Conservation (phyloP, 2,329 filamentous ascomycete genomes). For the Rhexocercosporidium sp. region DNA sequence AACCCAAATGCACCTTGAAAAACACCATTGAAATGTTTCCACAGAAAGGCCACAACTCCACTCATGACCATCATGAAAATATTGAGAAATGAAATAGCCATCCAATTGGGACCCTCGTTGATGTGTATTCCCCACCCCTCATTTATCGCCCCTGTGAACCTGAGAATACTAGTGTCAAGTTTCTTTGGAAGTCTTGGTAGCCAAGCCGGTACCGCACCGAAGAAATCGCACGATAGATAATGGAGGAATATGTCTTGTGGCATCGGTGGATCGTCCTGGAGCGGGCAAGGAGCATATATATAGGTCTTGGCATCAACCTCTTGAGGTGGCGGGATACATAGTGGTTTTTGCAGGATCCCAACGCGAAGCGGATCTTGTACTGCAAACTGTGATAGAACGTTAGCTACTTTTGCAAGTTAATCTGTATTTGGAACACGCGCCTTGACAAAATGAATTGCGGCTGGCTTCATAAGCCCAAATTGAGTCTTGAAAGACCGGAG, state of each 20-base stretch:
- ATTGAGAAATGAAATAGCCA: background rate
- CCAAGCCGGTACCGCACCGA: background rate
- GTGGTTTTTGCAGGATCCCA: background rate
- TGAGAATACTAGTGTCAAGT: background rate
- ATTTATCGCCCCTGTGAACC: background rate
- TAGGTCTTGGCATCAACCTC: background rate
- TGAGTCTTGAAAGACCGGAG: background rate
- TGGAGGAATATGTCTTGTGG: background rate
- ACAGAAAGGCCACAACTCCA: slow-evolving; percentile 16
- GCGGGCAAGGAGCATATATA: background rate
- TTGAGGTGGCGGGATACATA: background rate
- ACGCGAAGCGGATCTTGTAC: background rate
- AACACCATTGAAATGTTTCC: slow-evolving; percentile 18
- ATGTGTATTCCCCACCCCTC: slow-evolving; percentile 9
- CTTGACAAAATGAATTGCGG: background rate
- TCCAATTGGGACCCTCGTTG: background rate
- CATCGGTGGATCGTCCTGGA: background rate
- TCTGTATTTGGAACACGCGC: too few species aligned
- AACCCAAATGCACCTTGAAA: slow-evolving; percentile 23
- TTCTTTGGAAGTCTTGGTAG: background rate
- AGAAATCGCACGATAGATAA: background rate
- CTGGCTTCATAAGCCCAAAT: background rate
- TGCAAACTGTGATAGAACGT: background rate
- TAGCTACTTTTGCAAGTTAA: too few species aligned
- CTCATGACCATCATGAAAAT: background rate